These are phyloP conservation scores for Penicillium paneum DNA, from an alignment of 2,329 filamentous ascomycete species.

Conservation along the genomic window DNA sequence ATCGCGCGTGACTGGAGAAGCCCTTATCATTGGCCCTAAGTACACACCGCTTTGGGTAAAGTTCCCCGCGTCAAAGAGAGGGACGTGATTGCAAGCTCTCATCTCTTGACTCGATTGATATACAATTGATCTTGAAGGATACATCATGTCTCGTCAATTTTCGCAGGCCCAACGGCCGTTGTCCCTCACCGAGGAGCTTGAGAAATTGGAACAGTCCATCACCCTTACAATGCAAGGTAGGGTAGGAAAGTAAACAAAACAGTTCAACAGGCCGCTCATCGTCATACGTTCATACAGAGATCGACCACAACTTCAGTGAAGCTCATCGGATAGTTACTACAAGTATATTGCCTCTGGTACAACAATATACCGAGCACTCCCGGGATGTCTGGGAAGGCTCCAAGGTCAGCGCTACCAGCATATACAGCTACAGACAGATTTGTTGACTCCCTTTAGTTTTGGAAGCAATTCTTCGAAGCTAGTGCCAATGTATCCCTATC, in stretches of 20 bases:
- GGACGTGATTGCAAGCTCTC: conserved; percentile 2
- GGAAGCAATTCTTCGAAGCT: conserved; percentile 99
- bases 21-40: conserved; percentile 38
- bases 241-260: conserved; percentile 18
- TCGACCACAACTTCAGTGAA: conserved; percentile 96
- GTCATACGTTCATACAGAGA: conserved; percentile 59
- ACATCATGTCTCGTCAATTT: conserved; percentile 51
- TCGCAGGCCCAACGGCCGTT: conserved; percentile 56
- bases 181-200: conserved; percentile 88
- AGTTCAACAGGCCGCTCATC: conserved; percentile 13
- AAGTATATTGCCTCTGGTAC: conserved; percentile 87
- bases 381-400: conserved; percentile 94
- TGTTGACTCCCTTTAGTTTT: conserved; percentile 62
- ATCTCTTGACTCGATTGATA: not conserved
- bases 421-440: conserved; percentile 5
- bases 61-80: conserved; percentile 27
- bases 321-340: conserved; percentile 94
- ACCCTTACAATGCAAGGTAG: conserved; percentile 89
- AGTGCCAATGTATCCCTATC: conserved; percentile 96
- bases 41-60: conserved; percentile 30
- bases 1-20: conserved; percentile 29
- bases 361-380: conserved; percentile 92
- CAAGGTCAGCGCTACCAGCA: conserved; percentile 58
- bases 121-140: not conserved
- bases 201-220: conserved; percentile 93